Base-by-base conservation (phyloP, 441 rosid genomes). In the Erodium trifolium region DNA sequence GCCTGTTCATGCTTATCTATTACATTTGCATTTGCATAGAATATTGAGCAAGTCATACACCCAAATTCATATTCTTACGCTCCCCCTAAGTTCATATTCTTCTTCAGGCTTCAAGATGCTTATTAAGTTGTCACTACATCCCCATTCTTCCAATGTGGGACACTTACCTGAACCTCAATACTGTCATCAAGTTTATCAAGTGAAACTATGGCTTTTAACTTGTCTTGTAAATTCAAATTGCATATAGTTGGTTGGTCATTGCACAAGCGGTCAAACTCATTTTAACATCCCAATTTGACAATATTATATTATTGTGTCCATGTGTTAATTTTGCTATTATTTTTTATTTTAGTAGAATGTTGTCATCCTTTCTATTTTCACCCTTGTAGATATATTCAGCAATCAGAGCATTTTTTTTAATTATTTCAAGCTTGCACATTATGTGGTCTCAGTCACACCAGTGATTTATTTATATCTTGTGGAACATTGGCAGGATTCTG, bases 401-500 rank as follows among this genome's bases (percentile, higher is more conserved):
- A 13, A 16, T 53, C 60, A 53, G 3, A 17, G 19, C 16, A 53
- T 16, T 53, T 53, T n/a, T 16, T 53, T 53, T 0, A 23, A 23
- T 17, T 53, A 17, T n/a, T 51, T 51, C 17, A 51, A 51, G 17
- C 59, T 51, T 51, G 18, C 18, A 51, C 16, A 51, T 51, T n/a
- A 14, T 16, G 17, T 51, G 17, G 59, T 51, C n/a, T 51, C 59
- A 51, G 59, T 51, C 18, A 13, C 59, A 51, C 59, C 5, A 55
- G 1, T 14, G 14, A 14, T 19, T 55, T 55, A 18, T 18, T 55
- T 55, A 16, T 55, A 14, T 8, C 62, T 17, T 3, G 62, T 55
- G 62, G 62, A 55, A 23, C 19, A 55, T 55, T 55, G 62, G 55
- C 91, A 93, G 99, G 77, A 82, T 79, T 86, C 90, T 45, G 84